These are phyloP conservation scores for Talaromyces albobiverticillius DNA, from an alignment of 2,329 filamentous ascomycete species.

Conservation along the genomic window DNA sequence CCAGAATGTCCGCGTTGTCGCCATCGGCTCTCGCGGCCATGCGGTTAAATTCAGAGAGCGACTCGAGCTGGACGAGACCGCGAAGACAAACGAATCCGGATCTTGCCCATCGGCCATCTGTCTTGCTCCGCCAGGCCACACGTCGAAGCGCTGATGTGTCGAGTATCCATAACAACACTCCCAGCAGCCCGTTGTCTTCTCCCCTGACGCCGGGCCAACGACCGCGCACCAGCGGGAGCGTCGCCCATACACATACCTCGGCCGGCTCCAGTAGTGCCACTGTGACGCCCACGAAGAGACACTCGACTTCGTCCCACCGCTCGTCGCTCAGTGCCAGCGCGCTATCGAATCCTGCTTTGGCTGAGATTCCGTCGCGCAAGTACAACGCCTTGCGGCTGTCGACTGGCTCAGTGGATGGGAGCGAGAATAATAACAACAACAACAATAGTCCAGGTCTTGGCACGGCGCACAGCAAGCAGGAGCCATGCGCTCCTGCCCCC, in stretches of 20 bases:
- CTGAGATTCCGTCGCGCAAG: constrained; percentile 24
- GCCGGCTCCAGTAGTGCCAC: constrained; percentile 12
- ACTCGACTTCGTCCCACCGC: constrained; percentile 10
- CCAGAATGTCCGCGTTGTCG: constrained; percentile 11
- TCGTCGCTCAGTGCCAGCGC: constrained; percentile 21
- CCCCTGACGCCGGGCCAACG: constrained; percentile 11
- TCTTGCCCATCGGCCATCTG: constrained; percentile 15
- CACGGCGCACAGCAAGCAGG: neutral
- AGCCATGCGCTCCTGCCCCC: constrained; percentile 23
- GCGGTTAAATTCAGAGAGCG: constrained; percentile 6
- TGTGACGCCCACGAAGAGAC: constrained; percentile 12
- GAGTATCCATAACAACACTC: neutral
- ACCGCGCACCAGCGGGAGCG: constrained; percentile 13
- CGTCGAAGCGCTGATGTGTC: constrained; percentile 16
- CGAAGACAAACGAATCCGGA: constrained; percentile 18
- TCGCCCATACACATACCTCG: constrained; percentile 15
- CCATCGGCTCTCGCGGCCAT: constrained; percentile 8
- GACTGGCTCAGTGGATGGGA: constrained; percentile 9
- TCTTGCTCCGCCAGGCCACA: constrained; percentile 15
- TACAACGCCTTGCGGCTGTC: constrained; percentile 19
- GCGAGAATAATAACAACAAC: constrained; percentile 3
- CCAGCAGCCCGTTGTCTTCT: too few species aligned
- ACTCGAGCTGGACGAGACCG: constrained; percentile 13
- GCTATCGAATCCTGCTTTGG: constrained; percentile 26
- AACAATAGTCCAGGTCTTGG: neutral